A percentile compares a stretch with the other conserved stretches of the same genome.
phyloP scores from a whole-genome alignment of 169 alveolate genomes.

The Cryptosporidium parvum region DNA sequence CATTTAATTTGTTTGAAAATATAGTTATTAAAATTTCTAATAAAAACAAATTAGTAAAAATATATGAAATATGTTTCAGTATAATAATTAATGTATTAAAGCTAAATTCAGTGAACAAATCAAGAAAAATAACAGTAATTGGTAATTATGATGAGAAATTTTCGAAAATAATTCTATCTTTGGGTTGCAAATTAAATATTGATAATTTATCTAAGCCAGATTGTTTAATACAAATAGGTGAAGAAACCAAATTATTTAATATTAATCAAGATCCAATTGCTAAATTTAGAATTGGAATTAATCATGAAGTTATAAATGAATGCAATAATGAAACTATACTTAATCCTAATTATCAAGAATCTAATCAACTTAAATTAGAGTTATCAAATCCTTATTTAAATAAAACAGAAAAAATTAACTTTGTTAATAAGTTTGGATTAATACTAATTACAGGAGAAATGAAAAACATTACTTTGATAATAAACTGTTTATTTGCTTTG shows the following conservation, averaged over 20 bases:
- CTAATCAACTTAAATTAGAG: neutral
- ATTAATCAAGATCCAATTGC: neutral
- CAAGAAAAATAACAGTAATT: slow-evolving; percentile 12
- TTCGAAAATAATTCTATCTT: slow-evolving; percentile 5
- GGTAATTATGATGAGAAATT: slow-evolving; percentile 20
- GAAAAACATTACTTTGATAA: neutral
- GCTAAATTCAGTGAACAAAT: neutral
- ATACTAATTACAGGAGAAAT: slow-evolving; percentile 27
- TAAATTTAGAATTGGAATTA: neutral
- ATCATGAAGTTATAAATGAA: neutral
- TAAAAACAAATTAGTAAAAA: neutral
- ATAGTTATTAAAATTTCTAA: slow-evolving; percentile 21
- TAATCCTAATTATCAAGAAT: neutral
- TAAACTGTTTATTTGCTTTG: slow-evolving; percentile 30
- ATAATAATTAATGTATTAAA: neutral
- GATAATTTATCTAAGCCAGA: slow-evolving; percentile 17
- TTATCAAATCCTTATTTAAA: neutral
- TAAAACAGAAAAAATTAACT: neutral
- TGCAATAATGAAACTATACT: neutral
- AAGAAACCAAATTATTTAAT: neutral
- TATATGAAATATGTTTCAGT: slow-evolving; percentile 11
- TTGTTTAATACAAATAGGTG: slow-evolving; percentile 40
- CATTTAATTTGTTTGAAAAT: slow-evolving; percentile 19
- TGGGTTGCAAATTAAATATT: slow-evolving; percentile 28
- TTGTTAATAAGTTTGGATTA: neutral